Percentiles rank a stretch among this genome's conserved stretches.
These are phyloP conservation scores for Oxyria digyna DNA, from an alignment of 148 eudicot species.

Conservation along the genomic window DNA sequence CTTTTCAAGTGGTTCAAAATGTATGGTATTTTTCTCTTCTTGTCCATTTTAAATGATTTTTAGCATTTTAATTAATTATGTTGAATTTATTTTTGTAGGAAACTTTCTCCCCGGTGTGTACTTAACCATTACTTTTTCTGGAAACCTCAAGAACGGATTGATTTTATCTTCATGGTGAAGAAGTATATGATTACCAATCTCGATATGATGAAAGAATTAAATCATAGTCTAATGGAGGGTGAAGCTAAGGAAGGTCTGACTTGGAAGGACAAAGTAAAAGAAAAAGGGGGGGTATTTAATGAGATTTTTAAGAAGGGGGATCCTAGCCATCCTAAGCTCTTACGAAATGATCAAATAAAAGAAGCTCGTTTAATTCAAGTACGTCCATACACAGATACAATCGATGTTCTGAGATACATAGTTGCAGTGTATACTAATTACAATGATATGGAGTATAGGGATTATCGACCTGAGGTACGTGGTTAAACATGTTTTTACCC, in stretches of 20 bases:
- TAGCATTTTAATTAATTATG: neutral
- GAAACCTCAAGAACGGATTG: neutral
- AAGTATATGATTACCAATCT: too few relatives aligned
- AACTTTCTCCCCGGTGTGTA: neutral
- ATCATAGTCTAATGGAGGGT: too few relatives aligned
- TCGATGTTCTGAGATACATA: neutral
- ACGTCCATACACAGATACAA: neutral
- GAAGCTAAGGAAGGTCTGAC: too few relatives aligned
- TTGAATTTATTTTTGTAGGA: neutral
- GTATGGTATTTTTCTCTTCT: neutral
- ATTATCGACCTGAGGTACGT: neutral
- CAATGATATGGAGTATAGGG: neutral
- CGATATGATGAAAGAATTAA: too few relatives aligned
- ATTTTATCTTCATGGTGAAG: neutral
- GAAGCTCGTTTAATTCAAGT: neutral
- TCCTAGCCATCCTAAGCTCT: neutral
- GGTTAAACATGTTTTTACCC: neutral
- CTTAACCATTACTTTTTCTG: neutral
- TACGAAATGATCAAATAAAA: neutral
- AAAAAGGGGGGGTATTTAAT: neutral
- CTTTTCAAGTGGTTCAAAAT: neutral
- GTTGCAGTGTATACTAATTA: neutral
- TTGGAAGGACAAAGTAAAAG: too few relatives aligned
- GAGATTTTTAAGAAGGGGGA: neutral
- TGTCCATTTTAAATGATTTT: neutral